Conservation (phyloP, 2,329 filamentous ascomycete genomes). For the Didymella glomerata region DNA sequence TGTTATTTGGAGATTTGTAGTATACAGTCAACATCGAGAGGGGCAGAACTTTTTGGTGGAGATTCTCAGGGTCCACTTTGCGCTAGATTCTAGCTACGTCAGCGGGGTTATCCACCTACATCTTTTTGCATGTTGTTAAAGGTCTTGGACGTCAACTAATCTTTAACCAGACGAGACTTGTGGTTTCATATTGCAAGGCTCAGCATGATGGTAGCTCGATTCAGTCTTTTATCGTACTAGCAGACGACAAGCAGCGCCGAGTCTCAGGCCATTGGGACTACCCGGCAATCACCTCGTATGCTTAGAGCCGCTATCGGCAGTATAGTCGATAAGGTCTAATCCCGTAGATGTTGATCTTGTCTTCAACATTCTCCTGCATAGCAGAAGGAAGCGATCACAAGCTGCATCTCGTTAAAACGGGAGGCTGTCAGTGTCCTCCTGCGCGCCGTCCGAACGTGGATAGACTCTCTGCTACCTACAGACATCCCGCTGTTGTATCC, state of each 20-base stretch:
- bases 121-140: neutral
- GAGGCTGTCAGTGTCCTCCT: too few relatives aligned
- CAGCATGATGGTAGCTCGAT: too few relatives aligned
- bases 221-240: neutral
- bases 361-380: too few relatives aligned
- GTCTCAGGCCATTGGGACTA: neutral
- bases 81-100: slow-evolving; percentile 8
- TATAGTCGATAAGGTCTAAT: neutral
- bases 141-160: neutral
- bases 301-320: neutral
- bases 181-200: neutral
- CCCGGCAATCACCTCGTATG: neutral
- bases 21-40: neutral
- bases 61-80: slow-evolving; percentile 15
- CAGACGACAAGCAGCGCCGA: neutral
- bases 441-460: too few relatives aligned
- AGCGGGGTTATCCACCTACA: neutral
- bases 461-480: too few relatives aligned
- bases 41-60: slow-evolving; percentile 20
- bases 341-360: too few relatives aligned
- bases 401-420: too few relatives aligned
- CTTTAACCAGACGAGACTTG: neutral
- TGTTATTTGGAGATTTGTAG: neutral
- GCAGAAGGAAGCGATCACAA: too few relatives aligned
- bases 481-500: too few relatives aligned